phyloP scores from a whole-genome alignment of 1,284 basidiomycete species.

The Ustilago loliicola region DNA sequence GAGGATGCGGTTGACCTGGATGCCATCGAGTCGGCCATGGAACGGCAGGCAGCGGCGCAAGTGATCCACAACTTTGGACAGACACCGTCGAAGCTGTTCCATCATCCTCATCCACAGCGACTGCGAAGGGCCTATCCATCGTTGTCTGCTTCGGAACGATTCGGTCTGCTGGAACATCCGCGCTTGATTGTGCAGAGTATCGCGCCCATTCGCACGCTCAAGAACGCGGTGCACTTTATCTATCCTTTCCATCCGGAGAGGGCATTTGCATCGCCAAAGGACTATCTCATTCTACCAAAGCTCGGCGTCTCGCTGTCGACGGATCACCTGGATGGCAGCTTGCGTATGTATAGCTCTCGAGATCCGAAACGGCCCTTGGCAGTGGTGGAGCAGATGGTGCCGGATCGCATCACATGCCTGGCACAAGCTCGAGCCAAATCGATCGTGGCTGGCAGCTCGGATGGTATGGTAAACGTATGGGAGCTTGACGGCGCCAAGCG shows the following conservation, averaged over 20 bases:
- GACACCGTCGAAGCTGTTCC: conserved; percentile 77
- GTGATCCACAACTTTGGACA: conserved; percentile 88
- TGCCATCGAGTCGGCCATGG: conserved; percentile 84
- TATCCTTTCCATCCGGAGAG: conserved; percentile 76
- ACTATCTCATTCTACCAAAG: conserved; percentile 76
- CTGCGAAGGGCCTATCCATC: conserved; percentile 70
- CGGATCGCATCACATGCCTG: conserved; percentile 73
- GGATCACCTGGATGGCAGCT: conserved; percentile 74
- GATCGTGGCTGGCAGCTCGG: conserved; percentile 77
- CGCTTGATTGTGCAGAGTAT: conserved; percentile 68
- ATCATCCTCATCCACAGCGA: conserved; percentile 82
- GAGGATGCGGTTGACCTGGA: conserved; percentile 76
- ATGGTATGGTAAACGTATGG: conserved; percentile 56
- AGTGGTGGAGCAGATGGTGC: conserved; percentile 72
- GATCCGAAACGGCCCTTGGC: conserved; percentile 75
- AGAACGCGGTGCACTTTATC: conserved; percentile 73
- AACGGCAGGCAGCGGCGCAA: conserved; percentile 90
- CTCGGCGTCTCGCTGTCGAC: conserved; percentile 78
- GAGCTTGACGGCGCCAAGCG: conserved; percentile 43
- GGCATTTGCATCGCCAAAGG: conserved; percentile 78
- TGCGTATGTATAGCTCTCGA: conserved; percentile 73
- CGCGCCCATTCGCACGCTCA: conserved; percentile 57
- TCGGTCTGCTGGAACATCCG: conserved; percentile 83
- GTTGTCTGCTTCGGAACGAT: conserved; percentile 60
- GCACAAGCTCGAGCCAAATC: conserved; percentile 82